phyloP scores from a whole-genome alignment of 2,329 filamentous ascomycete genomes.

The Diaporthe capsici region DNA sequence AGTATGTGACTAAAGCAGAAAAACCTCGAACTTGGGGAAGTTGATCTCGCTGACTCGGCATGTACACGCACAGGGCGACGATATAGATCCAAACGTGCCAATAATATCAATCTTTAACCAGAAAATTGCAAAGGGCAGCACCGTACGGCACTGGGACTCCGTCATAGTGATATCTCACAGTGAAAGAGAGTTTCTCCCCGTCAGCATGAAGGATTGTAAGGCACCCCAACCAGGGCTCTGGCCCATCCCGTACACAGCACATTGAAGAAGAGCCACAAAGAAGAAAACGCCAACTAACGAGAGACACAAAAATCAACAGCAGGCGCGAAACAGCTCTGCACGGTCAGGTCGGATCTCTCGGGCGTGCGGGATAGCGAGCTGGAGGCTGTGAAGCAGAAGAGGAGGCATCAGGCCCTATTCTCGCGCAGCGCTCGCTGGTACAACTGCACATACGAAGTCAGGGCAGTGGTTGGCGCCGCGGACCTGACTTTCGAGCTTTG shows the following conservation, averaged over 20 bases:
- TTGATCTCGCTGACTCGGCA: constrained; percentile 9
- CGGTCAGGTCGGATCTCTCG: constrained; percentile 57
- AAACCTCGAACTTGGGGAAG: no score
- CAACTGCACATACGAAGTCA: constrained; percentile 62
- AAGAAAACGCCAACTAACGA: not conserved
- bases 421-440: constrained; percentile 55
- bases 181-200: constrained; percentile 53
- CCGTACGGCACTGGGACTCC: constrained; percentile 54
- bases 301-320: constrained; percentile 46
- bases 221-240: not conserved
- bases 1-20: constrained; percentile 42
- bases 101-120: constrained; percentile 53
- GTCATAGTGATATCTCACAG: constrained; percentile 57
- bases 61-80: constrained; percentile 52
- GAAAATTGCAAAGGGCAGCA: constrained; percentile 52
- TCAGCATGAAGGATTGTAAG: constrained; percentile 55
- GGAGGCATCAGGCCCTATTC: constrained; percentile 49
- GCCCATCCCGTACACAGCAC: not conserved
- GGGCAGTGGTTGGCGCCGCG: constrained; percentile 68
- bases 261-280: no score
- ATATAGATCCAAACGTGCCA: constrained; percentile 52
- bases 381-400: constrained; percentile 52
- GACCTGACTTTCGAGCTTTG: constrained; percentile 64
- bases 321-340: constrained; percentile 55
- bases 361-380: constrained; percentile 57